phyloP scores from a whole-genome alignment of 169 alveolate genomes.

The Plasmodium coatneyi region DNA sequence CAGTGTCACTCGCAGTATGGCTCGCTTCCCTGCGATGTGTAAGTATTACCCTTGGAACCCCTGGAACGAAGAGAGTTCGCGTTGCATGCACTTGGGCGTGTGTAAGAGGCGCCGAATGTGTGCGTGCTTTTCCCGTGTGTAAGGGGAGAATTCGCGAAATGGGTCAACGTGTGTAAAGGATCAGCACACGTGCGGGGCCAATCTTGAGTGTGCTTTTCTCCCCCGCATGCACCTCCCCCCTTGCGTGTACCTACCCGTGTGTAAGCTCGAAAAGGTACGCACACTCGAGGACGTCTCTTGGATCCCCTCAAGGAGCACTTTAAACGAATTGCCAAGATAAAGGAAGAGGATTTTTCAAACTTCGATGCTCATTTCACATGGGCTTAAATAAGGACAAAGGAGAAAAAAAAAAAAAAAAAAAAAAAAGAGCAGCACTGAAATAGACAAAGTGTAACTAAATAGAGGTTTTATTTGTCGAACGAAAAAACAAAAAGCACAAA shows the following conservation, averaged over 20 bases:
- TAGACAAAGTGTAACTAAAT: background rate
- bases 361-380: background rate
- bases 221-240: background rate
- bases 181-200: background rate
- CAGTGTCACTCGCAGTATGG: background rate
- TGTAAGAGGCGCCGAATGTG: background rate
- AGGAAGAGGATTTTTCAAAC: background rate
- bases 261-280: background rate
- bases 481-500: background rate
- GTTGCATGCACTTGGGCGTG: slow-evolving; percentile 1
- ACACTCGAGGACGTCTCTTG: background rate
- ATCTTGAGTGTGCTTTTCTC: background rate
- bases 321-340: background rate
- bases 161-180: background rate
- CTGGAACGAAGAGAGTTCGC: background rate
- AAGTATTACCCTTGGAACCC: background rate
- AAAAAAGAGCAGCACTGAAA: background rate
- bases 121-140: background rate
- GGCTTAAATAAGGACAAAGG: background rate
- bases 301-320: background rate
- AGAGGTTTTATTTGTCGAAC: background rate
- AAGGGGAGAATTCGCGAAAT: background rate
- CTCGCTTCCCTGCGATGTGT: background rate
- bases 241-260: background rate
- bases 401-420: background rate